These are phyloP conservation scores for Nemophila menziesii DNA, from an alignment of 257 asterid species.

Conservation along the genomic window DNA sequence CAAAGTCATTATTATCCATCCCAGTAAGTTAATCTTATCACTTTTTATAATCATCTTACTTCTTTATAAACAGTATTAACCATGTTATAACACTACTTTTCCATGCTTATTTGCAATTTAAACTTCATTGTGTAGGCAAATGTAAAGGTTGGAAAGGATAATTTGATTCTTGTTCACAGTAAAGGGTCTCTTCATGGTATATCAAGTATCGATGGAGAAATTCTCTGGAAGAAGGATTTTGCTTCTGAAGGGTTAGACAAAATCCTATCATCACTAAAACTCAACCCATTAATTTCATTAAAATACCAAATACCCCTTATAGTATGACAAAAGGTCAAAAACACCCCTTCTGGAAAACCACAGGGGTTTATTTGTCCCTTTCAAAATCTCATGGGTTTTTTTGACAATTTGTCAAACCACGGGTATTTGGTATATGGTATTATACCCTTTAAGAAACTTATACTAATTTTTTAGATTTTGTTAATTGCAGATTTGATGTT, in stretches of 20 bases:
- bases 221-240: conserved; percentile 77
- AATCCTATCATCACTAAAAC: neutral
- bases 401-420: too few relatives aligned
- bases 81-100: neutral
- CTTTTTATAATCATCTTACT: neutral
- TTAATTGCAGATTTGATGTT: conserved; percentile 54
- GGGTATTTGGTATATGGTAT: too few relatives aligned
- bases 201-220: conserved; percentile 79
- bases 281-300: neutral
- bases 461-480: conserved; percentile 10
- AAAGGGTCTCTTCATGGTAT: conserved; percentile 76
- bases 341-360: too few relatives aligned
- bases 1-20: conserved; percentile 45
- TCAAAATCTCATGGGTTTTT: too few relatives aligned
- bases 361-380: too few relatives aligned
- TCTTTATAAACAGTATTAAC: too few relatives aligned
- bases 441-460: too few relatives aligned
- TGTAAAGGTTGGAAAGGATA: conserved; percentile 59
- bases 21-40: conserved; percentile 48
- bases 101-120: neutral
- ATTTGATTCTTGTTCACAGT: conserved; percentile 52
- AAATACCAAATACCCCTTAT: neutral
- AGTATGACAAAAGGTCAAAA: too few relatives aligned
- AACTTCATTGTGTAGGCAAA: conserved; percentile 41
- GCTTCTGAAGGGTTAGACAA: conserved; percentile 60